These are phyloP conservation scores for Penicillium verhagenii DNA, from an alignment of 495 filamentous ascomycete genomes.

Conservation along the genomic window DNA sequence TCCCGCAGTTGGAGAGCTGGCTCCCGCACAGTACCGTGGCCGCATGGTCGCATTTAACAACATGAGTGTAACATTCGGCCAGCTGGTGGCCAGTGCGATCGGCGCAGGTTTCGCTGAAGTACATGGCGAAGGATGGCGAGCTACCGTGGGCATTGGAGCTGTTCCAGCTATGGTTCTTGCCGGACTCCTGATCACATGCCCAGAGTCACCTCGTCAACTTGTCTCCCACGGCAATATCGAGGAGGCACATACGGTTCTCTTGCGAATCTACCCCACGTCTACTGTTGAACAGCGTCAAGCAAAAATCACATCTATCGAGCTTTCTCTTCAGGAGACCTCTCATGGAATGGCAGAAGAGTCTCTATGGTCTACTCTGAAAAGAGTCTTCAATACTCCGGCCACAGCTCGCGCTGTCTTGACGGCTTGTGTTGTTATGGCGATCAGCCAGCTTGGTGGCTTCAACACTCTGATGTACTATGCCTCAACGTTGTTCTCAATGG, in stretches of 20 bases:
- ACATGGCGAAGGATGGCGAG: constrained; percentile 44
- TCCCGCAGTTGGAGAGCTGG: constrained; percentile 39
- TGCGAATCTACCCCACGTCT: constrained; percentile 35
- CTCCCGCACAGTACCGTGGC: constrained; percentile 50
- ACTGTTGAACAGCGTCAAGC: constrained; percentile 34
- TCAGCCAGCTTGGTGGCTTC: constrained; percentile 46
- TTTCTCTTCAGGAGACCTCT: constrained; percentile 34
- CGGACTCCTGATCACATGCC: constrained; percentile 43
- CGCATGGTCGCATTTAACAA: constrained; percentile 56
- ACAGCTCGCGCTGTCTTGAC: constrained; percentile 49
- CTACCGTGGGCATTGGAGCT: constrained; percentile 49
- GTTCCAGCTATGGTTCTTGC: constrained; percentile 44
- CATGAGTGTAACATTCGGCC: constrained; percentile 53
- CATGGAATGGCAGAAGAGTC: constrained; percentile 26
- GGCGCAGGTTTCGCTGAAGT: constrained; percentile 52
- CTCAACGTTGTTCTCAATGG: constrained; percentile 49
- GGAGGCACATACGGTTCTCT: constrained; percentile 35
- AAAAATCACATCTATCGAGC: constrained; percentile 38
- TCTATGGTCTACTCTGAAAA: constrained; percentile 37
- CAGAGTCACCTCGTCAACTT: constrained; percentile 52
- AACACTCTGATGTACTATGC: constrained; percentile 53
- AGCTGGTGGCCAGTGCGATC: constrained; percentile 50
- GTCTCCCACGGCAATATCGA: constrained; percentile 42
- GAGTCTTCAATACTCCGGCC: constrained; percentile 34
- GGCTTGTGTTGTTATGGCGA: constrained; percentile 46